These are phyloP conservation scores for Thalassiosira hispida DNA, from an alignment of 352 stramenopile species.

Conservation along the genomic window DNA sequence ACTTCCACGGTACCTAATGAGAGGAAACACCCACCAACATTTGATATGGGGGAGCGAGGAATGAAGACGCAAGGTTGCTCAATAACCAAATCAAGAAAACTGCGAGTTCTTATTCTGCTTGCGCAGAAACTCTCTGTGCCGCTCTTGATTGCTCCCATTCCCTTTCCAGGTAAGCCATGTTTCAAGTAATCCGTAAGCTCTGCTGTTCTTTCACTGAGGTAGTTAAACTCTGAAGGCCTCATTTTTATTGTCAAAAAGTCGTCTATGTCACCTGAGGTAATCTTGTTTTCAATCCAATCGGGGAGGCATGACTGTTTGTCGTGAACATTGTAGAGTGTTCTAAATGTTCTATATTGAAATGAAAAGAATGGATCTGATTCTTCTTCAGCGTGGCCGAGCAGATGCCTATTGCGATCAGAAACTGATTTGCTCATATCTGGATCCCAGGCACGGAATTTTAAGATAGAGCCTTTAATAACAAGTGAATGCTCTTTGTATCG, in stretches of 20 bases:
- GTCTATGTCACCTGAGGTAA: conserved; percentile 61
- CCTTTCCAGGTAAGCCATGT: conserved; percentile 80
- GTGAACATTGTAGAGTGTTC: background rate
- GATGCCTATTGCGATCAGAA: conserved; percentile 51
- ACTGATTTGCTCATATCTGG: conserved; percentile 47
- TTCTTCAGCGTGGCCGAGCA: conserved; percentile 27
- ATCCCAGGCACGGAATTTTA: conserved; percentile 59
- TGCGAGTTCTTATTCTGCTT: conserved; percentile 70
- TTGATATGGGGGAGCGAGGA: conserved; percentile 48
- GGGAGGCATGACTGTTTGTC: conserved; percentile 30
- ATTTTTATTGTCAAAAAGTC: conserved; percentile 71
- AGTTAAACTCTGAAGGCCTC: conserved; percentile 59
- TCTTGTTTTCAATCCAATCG: conserved; percentile 56
- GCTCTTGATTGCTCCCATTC: conserved; percentile 73
- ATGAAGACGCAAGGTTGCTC: conserved; percentile 65
- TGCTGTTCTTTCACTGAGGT: conserved; percentile 68
- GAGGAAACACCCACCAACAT: conserved; percentile 35
- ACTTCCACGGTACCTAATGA: conserved; percentile 62
- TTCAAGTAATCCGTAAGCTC: conserved; percentile 81
- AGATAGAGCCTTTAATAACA: conserved; percentile 49
- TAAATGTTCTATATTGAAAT: conserved; percentile 70
- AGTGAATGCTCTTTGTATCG: conserved; percentile 36
- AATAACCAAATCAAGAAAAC: conserved; percentile 72
- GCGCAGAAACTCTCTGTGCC: conserved; percentile 79
- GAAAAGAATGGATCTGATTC: conserved; percentile 26